Evolutionary conservation across 2,329 filamentous ascomycete species (phyloP), one percentile per base, ranked within the genome.

Genomic region (Cercospora sp.): DNA sequence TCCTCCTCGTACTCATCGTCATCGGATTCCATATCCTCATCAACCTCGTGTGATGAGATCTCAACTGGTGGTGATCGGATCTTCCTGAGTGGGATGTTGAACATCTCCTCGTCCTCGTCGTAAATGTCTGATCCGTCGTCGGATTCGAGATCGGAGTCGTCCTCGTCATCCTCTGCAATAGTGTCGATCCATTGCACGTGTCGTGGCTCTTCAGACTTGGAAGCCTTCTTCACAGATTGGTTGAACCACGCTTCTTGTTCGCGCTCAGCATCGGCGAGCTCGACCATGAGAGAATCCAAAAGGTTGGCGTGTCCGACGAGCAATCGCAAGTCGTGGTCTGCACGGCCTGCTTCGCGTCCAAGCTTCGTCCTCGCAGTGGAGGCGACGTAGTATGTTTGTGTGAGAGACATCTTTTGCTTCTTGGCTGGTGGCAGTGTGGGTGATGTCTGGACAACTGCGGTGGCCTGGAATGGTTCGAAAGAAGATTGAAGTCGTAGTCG

Each of bases 171-270:
- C 80, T 94, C 91, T 69, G 87, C 85, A 71, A 94, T 87, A 65
- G 87, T 85, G 80, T 96, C 92, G 77, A 92, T 91, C 92, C 93
- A 97, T 85, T 94, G 91, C 75, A 96, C 88, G 83, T 92, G 92
- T 79, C 87, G 87, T 70, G 83, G 79, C 73, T 91, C 87, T 73
- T 90, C 85, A 31, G 79, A 73, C 77, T 81, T 86, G 78, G 85
- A 85, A 74, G 91, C 91, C 77, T 90, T 91, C 79, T 88, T 90
- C 81, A 97, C 92, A 70, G 93, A 95, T 81, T 93, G 91, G 87
- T 97, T 96, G 90, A 97, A 98, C 94, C 94, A 97, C 73, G 88
- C 90, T 83, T 98, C 94, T 83, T 98, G 95, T 81, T 97, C 93
- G 75, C 90, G 89, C 86, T 98, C 95, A 78, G 94, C 94, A 68